These are phyloP conservation scores for Talaromyces ruber DNA, from an alignment of 495 filamentous ascomycete species.

Conservation along the genomic window DNA sequence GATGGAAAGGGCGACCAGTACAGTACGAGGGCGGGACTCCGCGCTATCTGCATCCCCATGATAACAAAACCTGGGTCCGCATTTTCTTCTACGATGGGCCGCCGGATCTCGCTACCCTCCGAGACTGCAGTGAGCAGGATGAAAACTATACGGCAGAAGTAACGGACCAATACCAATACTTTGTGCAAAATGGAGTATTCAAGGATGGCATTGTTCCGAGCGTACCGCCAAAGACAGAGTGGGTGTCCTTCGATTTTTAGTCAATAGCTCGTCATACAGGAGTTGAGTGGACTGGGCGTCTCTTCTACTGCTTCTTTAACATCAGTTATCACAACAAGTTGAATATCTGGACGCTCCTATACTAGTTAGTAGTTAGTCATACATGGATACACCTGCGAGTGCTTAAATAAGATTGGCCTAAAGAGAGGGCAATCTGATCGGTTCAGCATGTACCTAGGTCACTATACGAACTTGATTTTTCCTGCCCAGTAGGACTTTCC, in stretches of 20 bases:
- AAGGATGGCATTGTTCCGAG: constrained; percentile 56
- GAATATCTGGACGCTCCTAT: too few relatives aligned
- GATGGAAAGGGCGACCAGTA: constrained; percentile 50
- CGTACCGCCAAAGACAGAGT: constrained; percentile 65
- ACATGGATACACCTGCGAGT: too few relatives aligned
- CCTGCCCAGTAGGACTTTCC: neutral
- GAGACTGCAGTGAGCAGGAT: constrained; percentile 27
- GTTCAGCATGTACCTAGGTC: neutral
- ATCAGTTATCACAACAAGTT: too few relatives aligned
- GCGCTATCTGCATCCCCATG: constrained; percentile 40
- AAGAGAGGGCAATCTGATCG: too few relatives aligned
- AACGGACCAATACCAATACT: constrained; percentile 49
- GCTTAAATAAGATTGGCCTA: too few relatives aligned
- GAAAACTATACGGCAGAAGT: constrained; percentile 38
- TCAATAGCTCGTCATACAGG: neutral
- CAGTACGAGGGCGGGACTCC: constrained; percentile 41
- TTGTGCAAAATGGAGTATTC: constrained; percentile 54
- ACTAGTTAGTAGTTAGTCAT: too few relatives aligned
- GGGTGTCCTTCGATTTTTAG: constrained; percentile 62
- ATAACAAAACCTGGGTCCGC: constrained; percentile 39
- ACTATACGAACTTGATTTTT: neutral
- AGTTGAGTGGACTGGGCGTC: neutral
- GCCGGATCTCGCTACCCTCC: constrained; percentile 39
- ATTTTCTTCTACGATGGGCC: constrained; percentile 66
- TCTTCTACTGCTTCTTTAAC: too few relatives aligned